A percentile compares a stretch with the other conserved stretches of the same genome.
phyloP scores from a whole-genome alignment of 176 grass and related monocot species.

The Eleusine indica region DNA sequence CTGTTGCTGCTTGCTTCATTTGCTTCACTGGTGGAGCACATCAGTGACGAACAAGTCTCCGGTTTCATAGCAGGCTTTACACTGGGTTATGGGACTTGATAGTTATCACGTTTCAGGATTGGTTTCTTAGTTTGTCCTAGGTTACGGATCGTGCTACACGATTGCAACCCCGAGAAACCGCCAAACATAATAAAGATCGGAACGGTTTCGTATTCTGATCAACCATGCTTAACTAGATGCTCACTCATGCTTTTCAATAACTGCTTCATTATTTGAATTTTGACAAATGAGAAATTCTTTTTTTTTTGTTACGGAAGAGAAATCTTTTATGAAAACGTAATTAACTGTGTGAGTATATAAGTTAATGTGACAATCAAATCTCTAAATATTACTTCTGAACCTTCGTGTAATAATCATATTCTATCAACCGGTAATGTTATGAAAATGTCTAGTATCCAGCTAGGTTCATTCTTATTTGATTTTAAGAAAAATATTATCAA shows the following conservation, averaged over 20 bases:
- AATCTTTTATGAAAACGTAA: too few relatives aligned
- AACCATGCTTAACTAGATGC: not conserved
- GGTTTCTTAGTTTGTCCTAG: not conserved
- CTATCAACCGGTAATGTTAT: too few relatives aligned
- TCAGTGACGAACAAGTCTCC: not conserved
- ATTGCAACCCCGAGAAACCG: not conserved
- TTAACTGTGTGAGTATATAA: too few relatives aligned
- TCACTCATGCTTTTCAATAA: not conserved
- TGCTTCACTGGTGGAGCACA: not conserved
- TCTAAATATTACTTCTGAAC: too few relatives aligned
- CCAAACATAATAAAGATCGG: not conserved
- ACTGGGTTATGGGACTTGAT: too few relatives aligned
- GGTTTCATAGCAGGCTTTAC: not conserved
- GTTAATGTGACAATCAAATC: too few relatives aligned
- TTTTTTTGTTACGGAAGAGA: too few relatives aligned
- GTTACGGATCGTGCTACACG: not conserved
- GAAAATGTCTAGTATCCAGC: too few relatives aligned
- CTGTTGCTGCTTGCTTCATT: not conserved
- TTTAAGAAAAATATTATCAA: too few relatives aligned
- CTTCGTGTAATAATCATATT: too few relatives aligned
- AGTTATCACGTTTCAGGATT: not conserved
- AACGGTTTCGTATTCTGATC: conserved; percentile 1
- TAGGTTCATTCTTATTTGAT: too few relatives aligned
- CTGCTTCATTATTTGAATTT: too few relatives aligned
- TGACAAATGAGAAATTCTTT: not conserved